Conservation (phyloP, 1,139 yeast species). For the Taphrina pruni region DNA sequence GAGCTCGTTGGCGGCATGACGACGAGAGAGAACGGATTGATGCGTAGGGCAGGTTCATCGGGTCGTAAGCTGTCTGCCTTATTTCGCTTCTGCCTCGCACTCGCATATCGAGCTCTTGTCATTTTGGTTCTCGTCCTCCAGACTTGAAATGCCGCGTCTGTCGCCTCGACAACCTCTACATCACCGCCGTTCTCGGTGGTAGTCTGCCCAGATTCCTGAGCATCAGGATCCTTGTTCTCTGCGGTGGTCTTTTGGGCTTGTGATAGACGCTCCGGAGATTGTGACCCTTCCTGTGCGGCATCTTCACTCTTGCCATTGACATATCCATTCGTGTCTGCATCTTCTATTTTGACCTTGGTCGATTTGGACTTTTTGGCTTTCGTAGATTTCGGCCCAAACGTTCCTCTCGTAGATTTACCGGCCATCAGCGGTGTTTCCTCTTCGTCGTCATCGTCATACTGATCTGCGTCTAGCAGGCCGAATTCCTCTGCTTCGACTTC, state of each 20-base stretch:
- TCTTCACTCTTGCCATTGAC: slow-evolving; percentile 15
- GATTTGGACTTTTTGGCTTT: slow-evolving; percentile 35
- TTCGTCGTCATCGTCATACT: slow-evolving; percentile 31
- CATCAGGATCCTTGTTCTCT: slow-evolving; percentile 4
- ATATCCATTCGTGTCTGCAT: slow-evolving; percentile 16
- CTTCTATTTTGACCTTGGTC: not conserved
- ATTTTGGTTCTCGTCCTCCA: slow-evolving; percentile 39
- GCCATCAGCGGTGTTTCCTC: slow-evolving; percentile 14
- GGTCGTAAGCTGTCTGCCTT: slow-evolving; percentile 22
- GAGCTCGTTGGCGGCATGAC: slow-evolving; percentile 8
- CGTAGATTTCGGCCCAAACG: slow-evolving; percentile 35
- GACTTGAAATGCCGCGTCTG: slow-evolving; percentile 23
- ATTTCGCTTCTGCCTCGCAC: slow-evolving; percentile 32
- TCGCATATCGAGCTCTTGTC: slow-evolving; percentile 29
- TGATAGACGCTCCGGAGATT: slow-evolving; percentile 16
- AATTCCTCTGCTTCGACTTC: slow-evolving; percentile 85
- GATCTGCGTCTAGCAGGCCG: slow-evolving; percentile 26
- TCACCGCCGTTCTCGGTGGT: slow-evolving; percentile 17
- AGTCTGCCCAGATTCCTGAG: not conserved
- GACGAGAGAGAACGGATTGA: slow-evolving; percentile 14
- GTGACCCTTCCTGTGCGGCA: slow-evolving; percentile 11
- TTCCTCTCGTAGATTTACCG: slow-evolving; percentile 36
- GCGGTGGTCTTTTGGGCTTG: slow-evolving; percentile 27
- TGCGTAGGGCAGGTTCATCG: slow-evolving; percentile 17
- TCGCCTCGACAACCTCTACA: slow-evolving; percentile 30